These are phyloP conservation scores for Trypethelium eluteriae DNA, from an alignment of 495 filamentous ascomycete genomes.

Conservation along the genomic window DNA sequence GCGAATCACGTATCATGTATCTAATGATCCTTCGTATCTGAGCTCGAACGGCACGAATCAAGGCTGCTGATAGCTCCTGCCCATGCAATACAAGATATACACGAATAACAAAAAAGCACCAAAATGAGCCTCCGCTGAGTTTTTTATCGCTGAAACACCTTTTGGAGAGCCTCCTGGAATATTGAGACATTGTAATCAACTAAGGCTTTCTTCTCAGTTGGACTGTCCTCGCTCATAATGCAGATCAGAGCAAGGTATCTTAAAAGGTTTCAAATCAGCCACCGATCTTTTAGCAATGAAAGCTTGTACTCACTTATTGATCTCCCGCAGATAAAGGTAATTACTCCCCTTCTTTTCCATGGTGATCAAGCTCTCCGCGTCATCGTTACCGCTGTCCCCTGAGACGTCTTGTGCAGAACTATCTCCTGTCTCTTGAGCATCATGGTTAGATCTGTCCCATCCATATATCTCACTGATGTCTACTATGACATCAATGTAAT, in stretches of 20 bases:
- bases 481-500: slow-evolving; percentile 96
- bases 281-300: too few relatives aligned
- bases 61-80: too few relatives aligned
- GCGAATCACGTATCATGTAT: too few relatives aligned
- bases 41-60: too few relatives aligned
- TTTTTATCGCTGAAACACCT: slow-evolving; percentile 35
- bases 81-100: too few relatives aligned
- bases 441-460: slow-evolving; percentile 47
- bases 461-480: slow-evolving; percentile 94
- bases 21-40: too few relatives aligned
- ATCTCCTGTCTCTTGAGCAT: slow-evolving; percentile 51
- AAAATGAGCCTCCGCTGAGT: too few relatives aligned
- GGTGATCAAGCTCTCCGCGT: slow-evolving; percentile 72
- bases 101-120: too few relatives aligned
- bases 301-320: slow-evolving; percentile 61
- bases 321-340: slow-evolving; percentile 74
- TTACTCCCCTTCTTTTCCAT: slow-evolving; percentile 65
- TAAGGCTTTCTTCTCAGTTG: slow-evolving; percentile 36
- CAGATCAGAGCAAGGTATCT: slow-evolving; percentile 41
- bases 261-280: slow-evolving; percentile 8
- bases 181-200: slow-evolving; percentile 43
- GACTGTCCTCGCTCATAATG: slow-evolving; percentile 40
- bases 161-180: slow-evolving; percentile 36
- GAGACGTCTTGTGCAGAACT: slow-evolving; percentile 52
- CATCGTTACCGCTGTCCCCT: slow-evolving; percentile 54